These are phyloP conservation scores for Ganoderma meredithae DNA, from an alignment of 1,284 basidiomycete genomes.

Conservation along the genomic window DNA sequence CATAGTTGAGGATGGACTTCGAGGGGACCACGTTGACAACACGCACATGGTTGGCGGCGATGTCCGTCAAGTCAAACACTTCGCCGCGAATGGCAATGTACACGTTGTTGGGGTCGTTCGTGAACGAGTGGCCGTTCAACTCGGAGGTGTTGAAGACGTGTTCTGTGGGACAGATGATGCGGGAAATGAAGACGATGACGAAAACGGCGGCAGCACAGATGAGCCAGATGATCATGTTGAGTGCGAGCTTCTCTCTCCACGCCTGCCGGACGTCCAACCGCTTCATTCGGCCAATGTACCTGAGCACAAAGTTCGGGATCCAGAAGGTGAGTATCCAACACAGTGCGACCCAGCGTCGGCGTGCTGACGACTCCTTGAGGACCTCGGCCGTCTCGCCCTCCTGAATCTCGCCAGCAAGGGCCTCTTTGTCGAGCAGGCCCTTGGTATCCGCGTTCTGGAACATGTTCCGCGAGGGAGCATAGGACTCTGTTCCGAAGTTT, in stretches of 20 bases:
- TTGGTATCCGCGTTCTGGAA: slow-evolving; percentile 84
- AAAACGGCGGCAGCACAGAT: slow-evolving; percentile 89
- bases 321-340: slow-evolving; percentile 95
- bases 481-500: slow-evolving; percentile 87
- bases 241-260: slow-evolving; percentile 96
- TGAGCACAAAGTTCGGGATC: slow-evolving; percentile 80
- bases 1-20: slow-evolving; percentile 85
- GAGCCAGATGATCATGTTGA: slow-evolving; percentile 98
- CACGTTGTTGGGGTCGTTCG: slow-evolving; percentile 74
- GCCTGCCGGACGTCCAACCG: slow-evolving; percentile 93
- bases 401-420: slow-evolving; percentile 79
- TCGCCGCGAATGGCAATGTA: slow-evolving; percentile 91
- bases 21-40: slow-evolving; percentile 79
- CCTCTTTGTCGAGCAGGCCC: slow-evolving; percentile 81
- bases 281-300: slow-evolving; percentile 88
- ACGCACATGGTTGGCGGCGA: slow-evolving; percentile 69
- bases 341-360: slow-evolving; percentile 88
- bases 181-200: slow-evolving; percentile 90
- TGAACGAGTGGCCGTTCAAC: slow-evolving; percentile 74
- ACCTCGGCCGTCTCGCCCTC: slow-evolving; percentile 91
- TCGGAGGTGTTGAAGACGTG: slow-evolving; percentile 89
- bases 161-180: slow-evolving; percentile 93
- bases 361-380: slow-evolving; percentile 80
- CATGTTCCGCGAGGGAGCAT: slow-evolving; percentile 95
- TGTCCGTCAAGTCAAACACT: slow-evolving; percentile 82